Evolutionary conservation across 2,329 filamentous ascomycete species (phyloP).

Genomic region (Clathrospora elynae): DNA sequence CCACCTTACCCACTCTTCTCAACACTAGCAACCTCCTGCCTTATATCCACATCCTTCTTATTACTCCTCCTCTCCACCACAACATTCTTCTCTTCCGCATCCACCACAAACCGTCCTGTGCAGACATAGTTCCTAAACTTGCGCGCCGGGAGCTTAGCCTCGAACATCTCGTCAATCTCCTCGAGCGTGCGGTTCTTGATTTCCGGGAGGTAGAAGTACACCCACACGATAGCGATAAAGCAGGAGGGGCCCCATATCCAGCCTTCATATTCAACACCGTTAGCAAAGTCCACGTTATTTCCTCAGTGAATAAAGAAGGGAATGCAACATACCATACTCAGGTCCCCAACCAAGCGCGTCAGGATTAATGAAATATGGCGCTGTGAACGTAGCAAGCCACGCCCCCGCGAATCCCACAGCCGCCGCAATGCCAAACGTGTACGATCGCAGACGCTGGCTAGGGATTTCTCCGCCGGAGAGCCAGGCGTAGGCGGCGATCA

Average conservation of each 20-base stretch:
- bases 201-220: slow-evolving; percentile 41
- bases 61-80: slow-evolving; percentile 18
- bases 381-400: slow-evolving; percentile 62
- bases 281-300: background rate
- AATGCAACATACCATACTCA: slow-evolving; percentile 55
- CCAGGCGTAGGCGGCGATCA: slow-evolving; percentile 63
- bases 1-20: slow-evolving; percentile 12
- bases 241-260: slow-evolving; percentile 44
- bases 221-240: slow-evolving; percentile 48
- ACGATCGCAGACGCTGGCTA: slow-evolving; percentile 61
- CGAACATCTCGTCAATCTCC: slow-evolving; percentile 45
- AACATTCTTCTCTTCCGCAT: slow-evolving; percentile 17
- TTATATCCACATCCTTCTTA: slow-evolving; percentile 26
- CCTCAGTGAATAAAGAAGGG: too few relatives aligned
- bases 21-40: slow-evolving; percentile 15
- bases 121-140: slow-evolving; percentile 43
- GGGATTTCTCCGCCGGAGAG: slow-evolving; percentile 63
- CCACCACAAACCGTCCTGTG: slow-evolving; percentile 22
- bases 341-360: slow-evolving; percentile 62
- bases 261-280: slow-evolving; percentile 19
- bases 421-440: slow-evolving; percentile 62
- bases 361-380: slow-evolving; percentile 65
- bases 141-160: slow-evolving; percentile 34
- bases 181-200: slow-evolving; percentile 50
- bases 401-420: slow-evolving; percentile 61